Evolutionary conservation across 208 protist genomes (phyloP).

Genomic region (Leishmania braziliensis): DNA sequence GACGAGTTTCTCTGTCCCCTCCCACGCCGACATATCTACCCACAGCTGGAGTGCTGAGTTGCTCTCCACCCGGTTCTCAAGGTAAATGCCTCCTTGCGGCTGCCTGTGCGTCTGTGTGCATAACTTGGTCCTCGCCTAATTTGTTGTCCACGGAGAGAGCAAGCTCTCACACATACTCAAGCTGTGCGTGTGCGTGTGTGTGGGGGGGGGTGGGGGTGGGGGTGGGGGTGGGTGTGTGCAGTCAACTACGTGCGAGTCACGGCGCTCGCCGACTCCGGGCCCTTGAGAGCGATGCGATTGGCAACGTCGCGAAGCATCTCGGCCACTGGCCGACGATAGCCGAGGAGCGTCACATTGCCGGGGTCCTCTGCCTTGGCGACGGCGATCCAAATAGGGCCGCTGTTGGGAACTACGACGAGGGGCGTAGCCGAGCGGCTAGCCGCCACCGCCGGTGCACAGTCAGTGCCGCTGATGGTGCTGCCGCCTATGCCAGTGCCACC

Average conservation of each 20-base stretch:
- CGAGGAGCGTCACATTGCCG: constrained; percentile 67
- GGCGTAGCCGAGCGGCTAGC: background rate
- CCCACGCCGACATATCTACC: background rate
- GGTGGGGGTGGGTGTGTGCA: background rate
- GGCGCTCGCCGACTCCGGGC: background rate
- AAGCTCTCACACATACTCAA: background rate
- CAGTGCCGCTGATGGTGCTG: background rate
- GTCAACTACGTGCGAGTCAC: background rate
- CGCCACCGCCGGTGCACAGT: background rate
- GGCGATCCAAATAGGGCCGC: constrained; percentile 67
- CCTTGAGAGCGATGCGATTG: constrained; percentile 40
- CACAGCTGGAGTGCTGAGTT: background rate
- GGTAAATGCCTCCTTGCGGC: background rate
- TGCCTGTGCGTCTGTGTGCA: background rate
- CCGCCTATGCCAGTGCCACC: background rate
- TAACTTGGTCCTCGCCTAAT: background rate
- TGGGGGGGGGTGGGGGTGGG: no score
- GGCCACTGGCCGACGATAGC: constrained; percentile 60
- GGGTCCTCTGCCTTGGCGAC: constrained; percentile 60
- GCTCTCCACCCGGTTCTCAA: background rate
- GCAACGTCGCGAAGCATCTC: constrained; percentile 68
- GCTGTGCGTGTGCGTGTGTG: background rate
- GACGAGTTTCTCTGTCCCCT: background rate
- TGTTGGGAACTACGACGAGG: constrained; percentile 26
- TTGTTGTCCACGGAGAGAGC: background rate